These are phyloP conservation scores for Decorospora gaudefroyi DNA, from an alignment of 2,329 filamentous ascomycete species.

Conservation along the genomic window DNA sequence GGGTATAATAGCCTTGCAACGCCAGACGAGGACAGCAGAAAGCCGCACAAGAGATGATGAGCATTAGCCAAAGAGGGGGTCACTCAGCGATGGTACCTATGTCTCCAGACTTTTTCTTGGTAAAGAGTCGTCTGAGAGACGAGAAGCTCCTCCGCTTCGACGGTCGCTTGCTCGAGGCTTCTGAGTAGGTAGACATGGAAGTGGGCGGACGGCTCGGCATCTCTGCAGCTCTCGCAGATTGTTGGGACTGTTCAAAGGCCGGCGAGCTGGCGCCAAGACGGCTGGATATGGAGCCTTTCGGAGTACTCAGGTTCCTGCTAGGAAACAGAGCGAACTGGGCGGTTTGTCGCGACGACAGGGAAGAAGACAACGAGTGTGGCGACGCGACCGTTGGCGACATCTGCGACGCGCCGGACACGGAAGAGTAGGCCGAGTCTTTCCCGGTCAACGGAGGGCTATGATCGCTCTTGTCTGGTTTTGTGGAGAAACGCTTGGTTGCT, in stretches of 20 bases:
- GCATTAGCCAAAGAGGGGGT: constrained; percentile 11
- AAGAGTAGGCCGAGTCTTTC: constrained; percentile 49
- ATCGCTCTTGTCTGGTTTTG: constrained; percentile 24
- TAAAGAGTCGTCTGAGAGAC: constrained; percentile 45
- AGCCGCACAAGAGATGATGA: constrained; percentile 20
- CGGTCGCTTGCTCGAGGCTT: constrained; percentile 29
- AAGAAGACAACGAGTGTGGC: constrained; percentile 38
- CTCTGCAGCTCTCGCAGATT: constrained; percentile 23
- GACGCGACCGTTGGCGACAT: constrained; percentile 34
- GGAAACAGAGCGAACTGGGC: constrained; percentile 46
- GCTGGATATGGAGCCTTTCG: constrained; percentile 39
- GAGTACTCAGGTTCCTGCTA: constrained; percentile 38
- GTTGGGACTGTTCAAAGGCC: constrained; percentile 14
- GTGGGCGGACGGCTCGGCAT: constrained; percentile 35
- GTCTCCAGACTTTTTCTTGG: constrained; percentile 40
- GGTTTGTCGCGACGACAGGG: constrained; percentile 37
- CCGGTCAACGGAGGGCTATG: constrained; percentile 42
- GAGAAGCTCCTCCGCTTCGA: constrained; percentile 44
- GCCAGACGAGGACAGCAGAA: constrained; percentile 29
- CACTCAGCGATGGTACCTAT: constrained; percentile 45
- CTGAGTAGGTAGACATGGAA: constrained; percentile 34
- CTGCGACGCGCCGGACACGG: constrained; percentile 43
- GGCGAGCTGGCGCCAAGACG: constrained; percentile 36
- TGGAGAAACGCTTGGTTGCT: constrained; percentile 14
- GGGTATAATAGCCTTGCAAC: constrained; percentile 44